Evolutionary conservation across 164 flowering plant species (phyloP), one percentile per base, ranked within the genome.

Genomic region (Vitis rupestris): DNA sequence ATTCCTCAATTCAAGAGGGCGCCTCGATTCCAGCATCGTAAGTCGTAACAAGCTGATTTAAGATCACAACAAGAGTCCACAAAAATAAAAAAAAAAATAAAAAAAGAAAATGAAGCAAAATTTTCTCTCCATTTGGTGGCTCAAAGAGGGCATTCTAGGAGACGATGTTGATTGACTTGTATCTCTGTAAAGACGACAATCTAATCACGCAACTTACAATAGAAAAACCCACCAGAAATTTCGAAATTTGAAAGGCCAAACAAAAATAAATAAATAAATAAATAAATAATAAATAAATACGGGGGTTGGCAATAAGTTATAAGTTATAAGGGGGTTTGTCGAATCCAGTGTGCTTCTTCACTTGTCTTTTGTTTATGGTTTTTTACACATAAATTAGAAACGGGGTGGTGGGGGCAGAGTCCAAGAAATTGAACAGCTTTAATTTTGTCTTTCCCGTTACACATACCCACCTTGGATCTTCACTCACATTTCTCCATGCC

Each of bases 51-150:
- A 31, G 37, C 37, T 5, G 4, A 31, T 31, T 31, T 31, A 31
- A 31, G 37, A 31, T 31, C 37, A 31, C 37, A 31, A 64, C 11
- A 17, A 17, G 17, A 17, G 17, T 17, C 17, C 17, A 17, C 17
- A 17, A 17, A 17, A 17, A 17, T 0, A 17, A 17, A 17, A 0
- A 17, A 17, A 17, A 0, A 17, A 17, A 17, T 17, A 17, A 17
- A 17, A 17, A 17, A 17, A 17, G 17, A 17, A 17, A 17, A 17
- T 17, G 17, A 17, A 17, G 17, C 30, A 30, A 13, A 37, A 58
- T 59, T 68, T 23, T 50, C 63, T 64, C 27, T 75, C 53, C 7
- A 65, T 66, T 75, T 61, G 54, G 78, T 70, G 78, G 78, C 78
- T 75, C 78, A 54, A 75, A 75, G 68, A 13, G 60, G 55, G 14